A percentile compares a stretch with the other conserved stretches of the same genome.
Conservation (phyloP, 768 basidiomycete species). For the Xerocomellus amylosporus region DNA sequence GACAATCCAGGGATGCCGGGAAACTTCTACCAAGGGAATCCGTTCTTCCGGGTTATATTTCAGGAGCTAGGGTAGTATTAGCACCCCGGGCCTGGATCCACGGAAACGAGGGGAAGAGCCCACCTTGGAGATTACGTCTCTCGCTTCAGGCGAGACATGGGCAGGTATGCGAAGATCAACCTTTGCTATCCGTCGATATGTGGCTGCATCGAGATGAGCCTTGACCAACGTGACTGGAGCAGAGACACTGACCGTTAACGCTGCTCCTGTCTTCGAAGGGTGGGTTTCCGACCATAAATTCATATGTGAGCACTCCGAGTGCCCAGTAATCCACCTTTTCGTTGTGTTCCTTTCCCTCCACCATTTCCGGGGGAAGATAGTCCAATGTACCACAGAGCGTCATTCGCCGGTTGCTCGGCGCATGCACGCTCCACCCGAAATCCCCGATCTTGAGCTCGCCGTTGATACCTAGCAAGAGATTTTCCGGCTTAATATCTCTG, state of each 20-base stretch:
- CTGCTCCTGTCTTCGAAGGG: slow-evolving; percentile 86
- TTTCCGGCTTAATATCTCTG: slow-evolving; percentile 98
- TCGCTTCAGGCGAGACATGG: slow-evolving; percentile 42
- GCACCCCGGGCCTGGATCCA: slow-evolving; percentile 7
- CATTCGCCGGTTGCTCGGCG: slow-evolving; percentile 82
- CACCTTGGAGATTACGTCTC: slow-evolving; percentile 46
- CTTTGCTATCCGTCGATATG: slow-evolving; percentile 83
- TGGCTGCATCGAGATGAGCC: slow-evolving; percentile 48
- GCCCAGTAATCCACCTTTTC: slow-evolving; percentile 97
- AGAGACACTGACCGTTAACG: slow-evolving; percentile 57
- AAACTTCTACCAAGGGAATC: slow-evolving; percentile 69
- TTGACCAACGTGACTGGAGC: background rate
- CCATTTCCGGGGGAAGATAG: slow-evolving; percentile 98
- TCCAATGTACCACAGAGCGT: slow-evolving; percentile 96
- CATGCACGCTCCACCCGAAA: slow-evolving; percentile 98
- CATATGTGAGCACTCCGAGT: slow-evolving; percentile 92
- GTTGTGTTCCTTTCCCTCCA: slow-evolving; percentile 85
- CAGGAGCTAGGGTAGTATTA: slow-evolving; percentile 57
- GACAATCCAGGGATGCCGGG: slow-evolving; percentile 84
- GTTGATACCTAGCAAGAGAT: slow-evolving; percentile 88
- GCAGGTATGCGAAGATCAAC: slow-evolving; percentile 67
- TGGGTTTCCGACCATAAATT: slow-evolving; percentile 83
- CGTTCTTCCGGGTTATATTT: slow-evolving; percentile 78
- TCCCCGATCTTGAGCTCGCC: slow-evolving; percentile 98
- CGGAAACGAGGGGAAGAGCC: background rate